phyloP scores from a whole-genome alignment of 331 rosid species.

The Malus hybrid region DNA sequence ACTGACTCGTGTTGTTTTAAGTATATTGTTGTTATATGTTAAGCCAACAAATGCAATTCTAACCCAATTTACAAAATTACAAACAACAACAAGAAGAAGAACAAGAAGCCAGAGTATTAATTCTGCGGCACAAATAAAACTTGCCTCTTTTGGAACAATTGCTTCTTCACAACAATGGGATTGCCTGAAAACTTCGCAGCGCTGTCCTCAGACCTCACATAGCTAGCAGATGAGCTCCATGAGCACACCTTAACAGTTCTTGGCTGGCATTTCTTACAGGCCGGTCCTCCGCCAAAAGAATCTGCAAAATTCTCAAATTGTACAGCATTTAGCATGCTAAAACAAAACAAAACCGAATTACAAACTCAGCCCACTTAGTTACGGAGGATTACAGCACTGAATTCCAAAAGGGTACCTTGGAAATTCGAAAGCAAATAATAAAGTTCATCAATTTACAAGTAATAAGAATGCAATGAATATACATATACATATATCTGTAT shows the following conservation, averaged over 20 bases:
- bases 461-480: neutral
- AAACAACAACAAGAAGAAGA: neutral
- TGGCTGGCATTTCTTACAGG: conserved; percentile 27
- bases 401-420: neutral
- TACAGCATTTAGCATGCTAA: neutral
- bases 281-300: conserved; percentile 25
- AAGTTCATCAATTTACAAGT: neutral
- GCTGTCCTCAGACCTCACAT: conserved; percentile 25
- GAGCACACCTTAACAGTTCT: conserved; percentile 18
- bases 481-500: no score
- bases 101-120: neutral
- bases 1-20: neutral
- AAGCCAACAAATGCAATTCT: neutral
- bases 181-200: conserved; percentile 25
- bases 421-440: neutral
- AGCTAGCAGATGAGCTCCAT: conserved; percentile 50
- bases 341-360: neutral
- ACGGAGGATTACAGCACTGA: neutral
- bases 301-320: conserved; percentile 20
- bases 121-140: neutral
- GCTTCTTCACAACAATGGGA: conserved; percentile 20
- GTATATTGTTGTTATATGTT: neutral
- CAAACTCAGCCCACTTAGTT: neutral
- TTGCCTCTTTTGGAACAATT: conserved; percentile 40
- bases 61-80: neutral